These are phyloP conservation scores for Melastoma candidum DNA, from an alignment of 441 rosid species.

Conservation along the genomic window DNA sequence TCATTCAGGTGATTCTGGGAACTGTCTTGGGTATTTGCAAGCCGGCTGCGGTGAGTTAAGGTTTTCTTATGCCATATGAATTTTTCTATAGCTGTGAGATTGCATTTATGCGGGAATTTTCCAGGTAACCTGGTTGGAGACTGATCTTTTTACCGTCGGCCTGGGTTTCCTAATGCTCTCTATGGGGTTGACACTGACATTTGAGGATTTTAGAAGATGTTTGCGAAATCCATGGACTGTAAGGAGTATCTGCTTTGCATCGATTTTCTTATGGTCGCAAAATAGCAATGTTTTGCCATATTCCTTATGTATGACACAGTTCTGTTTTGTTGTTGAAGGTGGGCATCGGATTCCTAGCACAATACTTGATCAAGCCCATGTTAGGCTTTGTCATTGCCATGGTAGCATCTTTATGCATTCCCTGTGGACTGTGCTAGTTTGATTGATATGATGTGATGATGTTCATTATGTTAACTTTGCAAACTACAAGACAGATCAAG, in stretches of 20 bases:
- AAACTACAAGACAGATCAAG: too few species aligned
- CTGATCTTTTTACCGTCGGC: slow-evolving; percentile 76
- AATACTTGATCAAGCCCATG: slow-evolving; percentile 73
- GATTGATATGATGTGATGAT: too few species aligned
- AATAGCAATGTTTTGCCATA: neutral
- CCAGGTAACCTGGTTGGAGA: slow-evolving; percentile 92
- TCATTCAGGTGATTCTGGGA: slow-evolving; percentile 67
- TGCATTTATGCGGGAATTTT: neutral
- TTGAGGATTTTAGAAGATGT: slow-evolving; percentile 83
- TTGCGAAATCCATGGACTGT: slow-evolving; percentile 95
- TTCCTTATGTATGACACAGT: slow-evolving; percentile 6
- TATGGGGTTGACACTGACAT: slow-evolving; percentile 88
- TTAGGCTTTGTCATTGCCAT: slow-evolving; percentile 68
- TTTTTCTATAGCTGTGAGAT: slow-evolving; percentile 9
- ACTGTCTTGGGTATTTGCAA: slow-evolving; percentile 81
- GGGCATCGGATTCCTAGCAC: slow-evolving; percentile 92
- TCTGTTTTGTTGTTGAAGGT: slow-evolving; percentile 46
- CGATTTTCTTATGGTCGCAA: neutral
- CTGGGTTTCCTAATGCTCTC: slow-evolving; percentile 96
- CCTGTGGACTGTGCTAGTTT: neutral
- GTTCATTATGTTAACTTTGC: too few species aligned
- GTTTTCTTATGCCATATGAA: slow-evolving; percentile 2
- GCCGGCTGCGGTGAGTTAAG: slow-evolving; percentile 59
- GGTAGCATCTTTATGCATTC: slow-evolving; percentile 32
- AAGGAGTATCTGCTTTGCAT: slow-evolving; percentile 21